Conservation (phyloP, 495 filamentous ascomycete genomes). For the Xylaria intraflava region DNA sequence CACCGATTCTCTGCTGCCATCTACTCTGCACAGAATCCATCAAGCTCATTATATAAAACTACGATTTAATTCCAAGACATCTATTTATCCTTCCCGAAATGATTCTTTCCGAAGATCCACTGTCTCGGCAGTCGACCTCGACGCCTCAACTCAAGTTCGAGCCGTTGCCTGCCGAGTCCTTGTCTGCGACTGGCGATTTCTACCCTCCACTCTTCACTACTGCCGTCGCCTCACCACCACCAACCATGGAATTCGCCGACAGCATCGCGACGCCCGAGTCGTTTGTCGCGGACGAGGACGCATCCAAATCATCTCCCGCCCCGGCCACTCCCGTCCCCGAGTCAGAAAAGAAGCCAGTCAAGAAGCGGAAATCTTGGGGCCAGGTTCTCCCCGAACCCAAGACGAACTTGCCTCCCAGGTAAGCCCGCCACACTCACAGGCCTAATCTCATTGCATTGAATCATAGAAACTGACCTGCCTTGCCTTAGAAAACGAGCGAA, state of each 20-base stretch:
- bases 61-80: no score
- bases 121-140: slow-evolving; percentile 17
- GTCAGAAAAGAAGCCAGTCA: slow-evolving; percentile 67
- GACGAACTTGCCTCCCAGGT: slow-evolving; percentile 93
- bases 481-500: slow-evolving; percentile 82
- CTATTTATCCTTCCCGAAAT: slow-evolving; percentile 36
- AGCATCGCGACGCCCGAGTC: slow-evolving; percentile 42
- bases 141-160: slow-evolving; percentile 44
- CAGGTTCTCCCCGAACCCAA: slow-evolving; percentile 94
- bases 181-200: slow-evolving; percentile 45
- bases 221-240: slow-evolving; percentile 15
- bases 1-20: no score
- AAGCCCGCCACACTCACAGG: slow-evolving; percentile 26
- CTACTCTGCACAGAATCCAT: no score
- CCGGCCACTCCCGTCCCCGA: slow-evolving; percentile 16
- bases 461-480: slow-evolving; percentile 4
- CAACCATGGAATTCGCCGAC: slow-evolving; percentile 34
- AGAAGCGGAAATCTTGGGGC: slow-evolving; percentile 99
- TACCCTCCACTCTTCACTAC: slow-evolving; percentile 45
- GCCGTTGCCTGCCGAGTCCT: slow-evolving; percentile 44
- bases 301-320: slow-evolving; percentile 7
- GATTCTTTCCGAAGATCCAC: slow-evolving; percentile 26
- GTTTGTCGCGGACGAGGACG: slow-evolving; percentile 24
- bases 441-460: neutral
- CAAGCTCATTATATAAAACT: no score